Evolutionary conservation across 257 asterid species (phyloP).

Genomic region (Nicotiana undulata): DNA sequence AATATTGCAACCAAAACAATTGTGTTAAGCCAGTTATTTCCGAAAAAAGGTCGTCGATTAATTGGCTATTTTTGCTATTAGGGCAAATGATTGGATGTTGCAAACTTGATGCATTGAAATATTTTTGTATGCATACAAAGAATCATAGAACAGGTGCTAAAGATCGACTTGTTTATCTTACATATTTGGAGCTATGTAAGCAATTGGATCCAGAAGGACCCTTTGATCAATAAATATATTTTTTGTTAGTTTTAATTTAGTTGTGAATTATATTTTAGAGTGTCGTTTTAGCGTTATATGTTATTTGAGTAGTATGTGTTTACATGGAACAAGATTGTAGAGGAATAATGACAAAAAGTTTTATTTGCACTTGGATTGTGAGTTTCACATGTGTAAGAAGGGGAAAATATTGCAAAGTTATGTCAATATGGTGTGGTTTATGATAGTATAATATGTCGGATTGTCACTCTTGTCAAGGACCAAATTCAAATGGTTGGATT

Average conservation of each 20-base stretch:
- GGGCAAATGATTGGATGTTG: constrained; percentile 14
- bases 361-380: background rate
- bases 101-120: constrained; percentile 9
- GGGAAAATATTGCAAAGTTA: too few species aligned
- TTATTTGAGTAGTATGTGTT: too few species aligned
- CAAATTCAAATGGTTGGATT: too few species aligned
- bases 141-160: constrained; percentile 19
- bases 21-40: constrained; percentile 13
- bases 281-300: background rate
- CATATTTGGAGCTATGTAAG: constrained; percentile 13
- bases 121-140: constrained; percentile 12
- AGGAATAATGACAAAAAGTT: background rate
- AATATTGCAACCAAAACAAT: constrained; percentile 13
- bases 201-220: constrained; percentile 13
- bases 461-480: too few species aligned
- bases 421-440: too few species aligned
- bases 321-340: background rate
- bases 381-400: too few species aligned
- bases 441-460: too few species aligned
- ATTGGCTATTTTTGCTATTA: constrained; percentile 16
- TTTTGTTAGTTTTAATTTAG: background rate
- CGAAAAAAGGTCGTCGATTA: background rate
- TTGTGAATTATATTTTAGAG: background rate
- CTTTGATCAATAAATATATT: background rate
- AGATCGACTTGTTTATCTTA: constrained; percentile 16